Percentiles rank a stretch among this genome's conserved stretches.
phyloP scores from a whole-genome alignment of 129 eudicot genomes.

The Tagetes erecta region DNA sequence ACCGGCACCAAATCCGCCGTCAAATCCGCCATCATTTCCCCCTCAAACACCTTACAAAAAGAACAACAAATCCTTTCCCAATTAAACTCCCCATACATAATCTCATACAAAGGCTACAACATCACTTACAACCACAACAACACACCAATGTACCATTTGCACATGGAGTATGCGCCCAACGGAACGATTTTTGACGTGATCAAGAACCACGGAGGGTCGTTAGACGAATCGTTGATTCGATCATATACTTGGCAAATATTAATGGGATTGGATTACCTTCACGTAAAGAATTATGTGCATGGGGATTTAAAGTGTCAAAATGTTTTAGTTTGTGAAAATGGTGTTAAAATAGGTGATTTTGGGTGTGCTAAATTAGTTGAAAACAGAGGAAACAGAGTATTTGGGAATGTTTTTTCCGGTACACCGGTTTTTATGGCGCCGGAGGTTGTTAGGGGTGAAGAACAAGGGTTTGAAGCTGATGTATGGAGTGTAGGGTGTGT shows the following conservation, averaged over 20 bases:
- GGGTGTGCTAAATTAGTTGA: slow-evolving; percentile 32
- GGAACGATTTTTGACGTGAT: slow-evolving; percentile 63
- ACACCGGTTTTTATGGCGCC: slow-evolving; percentile 44
- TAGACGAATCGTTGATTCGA: slow-evolving; percentile 50
- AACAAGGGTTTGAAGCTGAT: slow-evolving; percentile 31
- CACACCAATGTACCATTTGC: slow-evolving; percentile 48
- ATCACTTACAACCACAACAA: slow-evolving; percentile 20
- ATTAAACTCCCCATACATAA: slow-evolving; percentile 49
- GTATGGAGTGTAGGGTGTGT: slow-evolving; percentile 41
- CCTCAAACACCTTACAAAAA: slow-evolving; percentile 44
- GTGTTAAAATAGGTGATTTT: slow-evolving; percentile 63
- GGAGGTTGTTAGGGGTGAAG: slow-evolving; percentile 40
- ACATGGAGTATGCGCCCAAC: slow-evolving; percentile 56
- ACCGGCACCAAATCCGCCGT: slow-evolving; percentile 65
- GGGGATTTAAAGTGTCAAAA: slow-evolving; percentile 77
- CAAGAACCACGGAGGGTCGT: slow-evolving; percentile 46
- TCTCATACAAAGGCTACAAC: slow-evolving; percentile 59
- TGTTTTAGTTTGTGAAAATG: slow-evolving; percentile 46
- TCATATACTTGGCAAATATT: slow-evolving; percentile 52
- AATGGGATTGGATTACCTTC: slow-evolving; percentile 57
- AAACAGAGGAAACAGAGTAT: slow-evolving; percentile 29
- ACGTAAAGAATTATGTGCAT: slow-evolving; percentile 58
- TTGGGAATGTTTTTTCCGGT: slow-evolving; percentile 29
- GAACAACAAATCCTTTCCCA: slow-evolving; percentile 59
- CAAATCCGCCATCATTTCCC: slow-evolving; percentile 58